Evolutionary conservation across 192 early-diverging fungal genomes (phyloP), one percentile per base, ranked within the genome.

Genomic region (Chytriomyces sp.): DNA sequence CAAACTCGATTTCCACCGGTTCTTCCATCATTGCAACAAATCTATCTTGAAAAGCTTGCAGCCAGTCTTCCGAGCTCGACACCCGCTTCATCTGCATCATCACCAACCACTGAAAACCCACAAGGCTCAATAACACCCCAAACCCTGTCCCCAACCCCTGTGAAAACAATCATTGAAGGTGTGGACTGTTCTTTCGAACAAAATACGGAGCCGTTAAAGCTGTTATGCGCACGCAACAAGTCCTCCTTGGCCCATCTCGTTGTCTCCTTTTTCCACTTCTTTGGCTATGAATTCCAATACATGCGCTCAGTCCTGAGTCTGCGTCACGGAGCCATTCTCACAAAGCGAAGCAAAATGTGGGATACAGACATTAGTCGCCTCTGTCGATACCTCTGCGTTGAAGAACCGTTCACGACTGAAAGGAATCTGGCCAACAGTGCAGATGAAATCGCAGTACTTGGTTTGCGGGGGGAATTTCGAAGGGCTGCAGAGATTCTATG

Each of bases 401-500:
- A 98, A 73, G 96, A 97, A 82, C 96, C 96, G 7, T 94, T 98
- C 75, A 91, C 94, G 74, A 91, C 92, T 0, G 86, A 88, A 71
- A 87, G 95, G 45, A 98, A 98, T 63, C 86, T 98, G 4, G 96
- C 93, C 0, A 96, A 98, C 70, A 94, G 93, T 24, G 94, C 94
- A 2, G 95, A 97, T 82, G 87, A 84, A 28, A 82, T 86, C 0
- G 90, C 91, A 7, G 91, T 96, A 6, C 87, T 88, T 45, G 96
- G 95, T 11, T 78, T 98, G 61, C 82, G 91, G 43, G 75, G 82
- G n/a, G 97, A 98, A 82, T 94, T 96, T 71, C 85, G 87, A 61
- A 88, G 97, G 5, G 93, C 91, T 3, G 5, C 83, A 92, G 50
- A 77, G 35, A 35, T 35, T 35, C 1, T 35, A 35, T 35, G 35